Evolutionary conservation across 371 early-diverging fungal genomes (phyloP).

Genomic region (Lichtheimia hyalospora): DNA sequence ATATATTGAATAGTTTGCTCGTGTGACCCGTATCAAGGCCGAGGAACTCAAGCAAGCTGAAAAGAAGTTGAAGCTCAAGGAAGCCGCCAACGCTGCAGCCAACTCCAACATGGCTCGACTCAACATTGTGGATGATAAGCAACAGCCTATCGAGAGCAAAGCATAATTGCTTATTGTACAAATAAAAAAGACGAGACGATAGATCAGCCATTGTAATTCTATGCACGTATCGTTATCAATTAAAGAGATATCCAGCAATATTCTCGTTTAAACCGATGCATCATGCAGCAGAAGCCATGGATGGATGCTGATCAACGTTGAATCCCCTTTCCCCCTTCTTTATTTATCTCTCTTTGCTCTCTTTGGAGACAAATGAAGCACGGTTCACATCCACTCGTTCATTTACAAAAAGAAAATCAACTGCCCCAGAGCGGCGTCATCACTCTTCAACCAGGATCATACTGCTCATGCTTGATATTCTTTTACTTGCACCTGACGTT

Average conservation of each 20-base stretch:
- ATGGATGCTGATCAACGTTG: background rate
- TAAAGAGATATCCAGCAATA: too few species aligned
- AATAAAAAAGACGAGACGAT: slow-evolving; percentile 6
- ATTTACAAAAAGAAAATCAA: too few species aligned
- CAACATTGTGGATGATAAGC: slow-evolving; percentile 57
- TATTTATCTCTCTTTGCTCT: too few species aligned
- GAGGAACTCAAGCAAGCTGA: slow-evolving; percentile 62
- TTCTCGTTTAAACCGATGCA: background rate
- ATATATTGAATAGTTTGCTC: slow-evolving; percentile 44
- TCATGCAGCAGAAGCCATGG: slow-evolving; percentile 6
- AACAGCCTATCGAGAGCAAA: slow-evolving; percentile 31
- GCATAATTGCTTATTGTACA: slow-evolving; percentile 19
- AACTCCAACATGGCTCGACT: slow-evolving; percentile 57
- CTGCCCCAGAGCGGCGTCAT: too few species aligned
- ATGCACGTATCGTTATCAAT: background rate
- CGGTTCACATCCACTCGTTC: too few species aligned
- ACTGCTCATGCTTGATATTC: too few species aligned
- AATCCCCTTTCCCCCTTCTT: too few species aligned
- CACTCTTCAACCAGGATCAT: too few species aligned
- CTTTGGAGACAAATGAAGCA: too few species aligned
- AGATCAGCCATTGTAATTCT: too few species aligned
- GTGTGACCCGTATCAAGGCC: slow-evolving; percentile 58
- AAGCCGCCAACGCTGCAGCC: slow-evolving; percentile 56
- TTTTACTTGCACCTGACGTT: too few species aligned
- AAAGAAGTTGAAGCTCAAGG: slow-evolving; percentile 51